Evolutionary conservation across 2,329 filamentous ascomycete species (phyloP), one percentile per base, ranked within the genome.

Genomic region (Penicillium hesseltinei): DNA sequence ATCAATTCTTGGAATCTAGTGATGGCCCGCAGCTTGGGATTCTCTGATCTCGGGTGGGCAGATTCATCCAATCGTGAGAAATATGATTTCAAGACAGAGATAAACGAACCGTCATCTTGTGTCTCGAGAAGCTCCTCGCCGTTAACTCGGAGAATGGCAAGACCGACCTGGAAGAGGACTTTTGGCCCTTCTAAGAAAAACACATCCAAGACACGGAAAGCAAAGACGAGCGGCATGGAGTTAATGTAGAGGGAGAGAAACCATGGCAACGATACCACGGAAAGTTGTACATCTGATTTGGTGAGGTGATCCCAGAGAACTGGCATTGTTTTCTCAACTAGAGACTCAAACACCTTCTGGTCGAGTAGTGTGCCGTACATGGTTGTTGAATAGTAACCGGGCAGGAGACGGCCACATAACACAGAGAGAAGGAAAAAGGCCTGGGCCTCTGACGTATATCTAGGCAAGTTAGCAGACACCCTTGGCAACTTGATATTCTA

Each of bases 311-410:
- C 93, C 92, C 94, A 99, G 17, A 99, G 83, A 57, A 99, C 89
- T 1, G 94, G 94, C 92, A 99, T 97, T 1, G 94, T 99, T 78
- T 91, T 94, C 75, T 99, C 94, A n/a, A 99, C 94, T 4, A 99
- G 81, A 2, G 90, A 95, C 77, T 99, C 94, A 68, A 99, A 99
- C 15, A 99, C 94, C 66, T 94, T 91, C 70, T 99, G 94, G 70
- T 99, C 94, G 39, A 99, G 83, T 5, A 99, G 81, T 1, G 94
- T 99, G 66, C 94, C 94, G 75, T 99, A 99, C 94, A 99, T 99
- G 63, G 95, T 99, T 19, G 90, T 95, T 5, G 93, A 97, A 75
- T 99, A 99, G 78, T 99, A 99, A 5, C 94, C 94, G 0, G 94
- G 94, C 4, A 97, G 84, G 2, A 99, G 81, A 46, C 93, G 88